Conservation (phyloP, 345 rosid species). For the sweet orange (Citrus sinensis) region DNA sequence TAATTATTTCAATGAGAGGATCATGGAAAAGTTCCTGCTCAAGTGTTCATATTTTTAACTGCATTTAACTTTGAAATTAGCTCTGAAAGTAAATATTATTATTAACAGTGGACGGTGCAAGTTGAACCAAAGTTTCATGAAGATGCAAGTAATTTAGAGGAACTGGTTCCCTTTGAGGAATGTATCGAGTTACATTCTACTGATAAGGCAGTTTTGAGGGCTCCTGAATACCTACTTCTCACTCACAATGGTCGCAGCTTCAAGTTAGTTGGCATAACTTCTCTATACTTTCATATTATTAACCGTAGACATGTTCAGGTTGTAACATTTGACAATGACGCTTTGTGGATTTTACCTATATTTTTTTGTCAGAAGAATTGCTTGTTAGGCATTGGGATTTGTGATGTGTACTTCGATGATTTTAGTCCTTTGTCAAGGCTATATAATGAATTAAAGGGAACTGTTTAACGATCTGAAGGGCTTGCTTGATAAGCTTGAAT, state of each 20-base stretch:
- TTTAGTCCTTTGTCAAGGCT: not conserved
- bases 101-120: conserved; percentile 85
- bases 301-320: not conserved
- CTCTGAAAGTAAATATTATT: conserved; percentile 21
- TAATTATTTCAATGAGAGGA: not conserved
- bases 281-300: conserved; percentile 10
- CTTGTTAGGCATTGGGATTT: not conserved
- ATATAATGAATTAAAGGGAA: not conserved
- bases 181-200: conserved; percentile 78
- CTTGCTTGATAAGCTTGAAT: not conserved
- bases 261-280: conserved; percentile 64
- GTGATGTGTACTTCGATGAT: not conserved
- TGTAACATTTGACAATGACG: not conserved
- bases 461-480: not conserved
- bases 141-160: conserved; percentile 85
- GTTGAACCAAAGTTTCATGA: conserved; percentile 94
- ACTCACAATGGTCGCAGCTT: conserved; percentile 88
- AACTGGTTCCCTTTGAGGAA: conserved; percentile 93
- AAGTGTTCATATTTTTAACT: conserved; percentile 2
- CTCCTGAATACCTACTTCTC: conserved; percentile 88
- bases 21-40: not conserved
- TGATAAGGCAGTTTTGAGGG: conserved; percentile 58
- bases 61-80: conserved; percentile 11
- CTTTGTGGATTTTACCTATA: not conserved
- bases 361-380: not conserved